Conservation (phyloP, 768 basidiomycete genomes). For the Rhizopogon vulgaris region DNA sequence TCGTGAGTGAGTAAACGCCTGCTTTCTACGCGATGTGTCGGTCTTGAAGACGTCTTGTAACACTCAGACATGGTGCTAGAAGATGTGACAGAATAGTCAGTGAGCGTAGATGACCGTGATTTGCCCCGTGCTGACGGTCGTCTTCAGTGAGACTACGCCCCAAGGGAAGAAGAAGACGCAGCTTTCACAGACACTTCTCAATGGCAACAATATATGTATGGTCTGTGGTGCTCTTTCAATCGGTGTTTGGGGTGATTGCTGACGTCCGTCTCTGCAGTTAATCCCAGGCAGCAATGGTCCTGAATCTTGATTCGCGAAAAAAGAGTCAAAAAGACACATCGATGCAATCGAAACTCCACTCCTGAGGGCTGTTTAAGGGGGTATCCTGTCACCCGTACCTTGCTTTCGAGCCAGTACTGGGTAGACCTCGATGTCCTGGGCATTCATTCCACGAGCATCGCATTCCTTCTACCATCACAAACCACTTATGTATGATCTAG, state of each 20-base stretch:
- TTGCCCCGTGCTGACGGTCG: neutral
- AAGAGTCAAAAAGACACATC: neutral
- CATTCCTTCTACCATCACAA: neutral
- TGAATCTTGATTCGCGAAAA: conserved; percentile 25
- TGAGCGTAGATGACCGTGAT: conserved; percentile 8
- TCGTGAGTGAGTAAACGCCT: conserved; percentile 81
- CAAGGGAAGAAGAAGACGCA: conserved; percentile 76
- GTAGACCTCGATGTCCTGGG: neutral
- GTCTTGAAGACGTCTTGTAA: neutral
- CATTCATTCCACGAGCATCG: neutral
- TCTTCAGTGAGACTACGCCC: conserved; percentile 73
- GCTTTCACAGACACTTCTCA: conserved; percentile 82
- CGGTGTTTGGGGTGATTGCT: neutral
- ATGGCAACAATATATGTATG: conserved; percentile 97
- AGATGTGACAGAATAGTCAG: conserved; percentile 95
- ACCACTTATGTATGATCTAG: neutral
- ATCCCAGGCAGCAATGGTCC: conserved; percentile 71
- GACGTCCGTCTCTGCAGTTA: conserved; percentile 33
- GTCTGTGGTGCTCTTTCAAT: conserved; percentile 37
- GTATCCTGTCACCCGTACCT: neutral
- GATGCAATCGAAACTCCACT: neutral
- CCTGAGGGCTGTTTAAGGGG: neutral
- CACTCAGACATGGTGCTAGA: conserved; percentile 84
- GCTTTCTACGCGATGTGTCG: neutral
- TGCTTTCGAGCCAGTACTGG: neutral